These are phyloP conservation scores for Triticum urartu DNA, from an alignment of 176 grass and related monocot species.

Conservation along the genomic window DNA sequence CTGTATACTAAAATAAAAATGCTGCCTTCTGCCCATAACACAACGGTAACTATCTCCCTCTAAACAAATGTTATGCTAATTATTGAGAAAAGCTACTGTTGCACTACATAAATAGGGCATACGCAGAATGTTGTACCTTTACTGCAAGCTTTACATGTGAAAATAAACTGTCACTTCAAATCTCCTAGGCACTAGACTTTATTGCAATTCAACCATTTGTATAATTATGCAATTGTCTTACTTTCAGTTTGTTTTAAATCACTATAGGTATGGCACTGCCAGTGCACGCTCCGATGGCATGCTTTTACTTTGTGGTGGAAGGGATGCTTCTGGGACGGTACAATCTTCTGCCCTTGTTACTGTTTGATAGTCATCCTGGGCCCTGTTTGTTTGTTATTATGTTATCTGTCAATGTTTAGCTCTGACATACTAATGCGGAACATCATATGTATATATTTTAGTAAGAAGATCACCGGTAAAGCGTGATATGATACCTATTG, in stretches of 20 bases:
- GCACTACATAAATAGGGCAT: conserved; percentile 15
- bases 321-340: conserved; percentile 94
- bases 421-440: not conserved
- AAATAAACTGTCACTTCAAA: conserved; percentile 15
- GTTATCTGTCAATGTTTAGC: conserved; percentile 19
- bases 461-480: not conserved
- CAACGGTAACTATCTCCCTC: not conserved
- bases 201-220: conserved; percentile 19
- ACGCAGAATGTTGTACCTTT: conserved; percentile 2
- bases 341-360: conserved; percentile 24
- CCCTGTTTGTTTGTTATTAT: conserved; percentile 15
- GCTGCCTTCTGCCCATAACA: not conserved
- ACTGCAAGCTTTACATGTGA: conserved; percentile 17
- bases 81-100: not conserved
- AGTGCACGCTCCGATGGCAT: conserved; percentile 97
- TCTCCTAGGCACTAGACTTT: not conserved
- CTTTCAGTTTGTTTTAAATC: conserved; percentile 30
- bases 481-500: not conserved
- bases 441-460: conserved; percentile 5
- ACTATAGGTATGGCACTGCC: conserved; percentile 88
- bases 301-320: conserved; percentile 98
- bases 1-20: not conserved
- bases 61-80: conserved; percentile 12
- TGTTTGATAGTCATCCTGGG: conserved; percentile 24
- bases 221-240: conserved; percentile 29